Evolutionary conservation across 2,329 filamentous ascomycete genomes (phyloP).

Genomic region (Alternaria gaisen): DNA sequence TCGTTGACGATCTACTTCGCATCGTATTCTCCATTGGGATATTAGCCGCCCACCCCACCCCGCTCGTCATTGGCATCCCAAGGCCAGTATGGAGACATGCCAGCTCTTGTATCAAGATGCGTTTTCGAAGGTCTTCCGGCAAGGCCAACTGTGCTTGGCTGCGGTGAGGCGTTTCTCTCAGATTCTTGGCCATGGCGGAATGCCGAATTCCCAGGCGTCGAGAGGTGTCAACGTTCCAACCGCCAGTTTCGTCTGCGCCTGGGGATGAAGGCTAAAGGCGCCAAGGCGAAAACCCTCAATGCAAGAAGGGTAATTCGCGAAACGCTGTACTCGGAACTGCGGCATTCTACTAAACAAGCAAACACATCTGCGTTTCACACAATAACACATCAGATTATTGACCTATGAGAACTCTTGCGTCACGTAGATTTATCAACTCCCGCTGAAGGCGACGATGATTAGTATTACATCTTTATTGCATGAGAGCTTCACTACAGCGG

Average conservation of each 20-base stretch:
- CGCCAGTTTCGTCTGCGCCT: constrained; percentile 28
- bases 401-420: not conserved
- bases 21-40: constrained; percentile 10
- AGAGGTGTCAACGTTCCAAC: constrained; percentile 24
- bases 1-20: constrained; percentile 4
- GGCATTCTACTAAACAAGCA: not conserved
- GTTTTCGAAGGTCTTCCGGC: constrained; percentile 12
- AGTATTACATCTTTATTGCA: no score
- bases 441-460: not conserved
- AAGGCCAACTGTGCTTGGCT: constrained; percentile 36
- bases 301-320: constrained; percentile 18
- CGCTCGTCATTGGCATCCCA: constrained; percentile 8
- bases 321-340: constrained; percentile 13
- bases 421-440: not conserved
- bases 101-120: constrained; percentile 26
- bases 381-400: not conserved
- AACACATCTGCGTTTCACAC: not conserved
- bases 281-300: constrained; percentile 31
- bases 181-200: constrained; percentile 25
- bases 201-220: constrained; percentile 10
- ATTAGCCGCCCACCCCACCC: constrained; percentile 14
- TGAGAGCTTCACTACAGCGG: not conserved
- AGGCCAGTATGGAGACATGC: constrained; percentile 16
- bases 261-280: constrained; percentile 20
- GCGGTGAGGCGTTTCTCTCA: constrained; percentile 28